Evolutionary conservation across 83 land plant genomes (phyloP).

Genomic region (Picea engelmannii): DNA sequence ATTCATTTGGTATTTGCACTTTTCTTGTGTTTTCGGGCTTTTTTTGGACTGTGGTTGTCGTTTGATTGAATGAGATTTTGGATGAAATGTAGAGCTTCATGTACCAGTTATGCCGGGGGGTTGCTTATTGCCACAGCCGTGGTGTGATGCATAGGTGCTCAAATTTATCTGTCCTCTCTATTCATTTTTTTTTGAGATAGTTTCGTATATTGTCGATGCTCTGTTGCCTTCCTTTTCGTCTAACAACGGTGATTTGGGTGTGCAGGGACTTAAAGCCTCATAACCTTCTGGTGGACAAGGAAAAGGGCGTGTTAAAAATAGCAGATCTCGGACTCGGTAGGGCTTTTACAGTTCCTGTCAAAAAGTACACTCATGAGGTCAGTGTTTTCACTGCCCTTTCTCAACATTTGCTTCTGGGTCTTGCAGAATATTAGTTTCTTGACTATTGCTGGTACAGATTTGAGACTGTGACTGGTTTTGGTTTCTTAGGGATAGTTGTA

Average conservation of each 20-base stretch:
- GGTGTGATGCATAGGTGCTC: slow-evolving; percentile 90
- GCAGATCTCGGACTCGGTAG: slow-evolving; percentile 93
- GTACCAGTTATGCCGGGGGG: slow-evolving; percentile 94
- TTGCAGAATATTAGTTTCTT: too few relatives aligned
- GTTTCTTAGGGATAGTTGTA: too few relatives aligned
- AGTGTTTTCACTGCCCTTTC: neutral
- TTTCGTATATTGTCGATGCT: neutral
- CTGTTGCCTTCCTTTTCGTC: too few relatives aligned
- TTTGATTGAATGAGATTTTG: too few relatives aligned
- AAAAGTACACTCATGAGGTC: slow-evolving; percentile 96
- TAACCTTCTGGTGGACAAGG: slow-evolving; percentile 82
- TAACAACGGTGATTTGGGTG: neutral
- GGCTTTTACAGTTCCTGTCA: slow-evolving; percentile 79
- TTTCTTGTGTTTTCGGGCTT: too few relatives aligned
- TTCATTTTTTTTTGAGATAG: neutral
- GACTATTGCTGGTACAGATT: too few relatives aligned
- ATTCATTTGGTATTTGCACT: too few relatives aligned
- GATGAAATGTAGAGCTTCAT: slow-evolving; percentile 64
- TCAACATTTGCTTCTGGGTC: too few relatives aligned
- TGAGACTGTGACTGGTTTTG: too few relatives aligned
- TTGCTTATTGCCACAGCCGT: slow-evolving; percentile 89
- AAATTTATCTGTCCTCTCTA: neutral
- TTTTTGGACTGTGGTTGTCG: too few relatives aligned
- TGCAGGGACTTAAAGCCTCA: slow-evolving; percentile 92
- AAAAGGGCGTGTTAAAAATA: slow-evolving; percentile 70